Evolutionary conservation across 441 rosid genomes (phyloP).

Genomic region (Populus hybrid): DNA sequence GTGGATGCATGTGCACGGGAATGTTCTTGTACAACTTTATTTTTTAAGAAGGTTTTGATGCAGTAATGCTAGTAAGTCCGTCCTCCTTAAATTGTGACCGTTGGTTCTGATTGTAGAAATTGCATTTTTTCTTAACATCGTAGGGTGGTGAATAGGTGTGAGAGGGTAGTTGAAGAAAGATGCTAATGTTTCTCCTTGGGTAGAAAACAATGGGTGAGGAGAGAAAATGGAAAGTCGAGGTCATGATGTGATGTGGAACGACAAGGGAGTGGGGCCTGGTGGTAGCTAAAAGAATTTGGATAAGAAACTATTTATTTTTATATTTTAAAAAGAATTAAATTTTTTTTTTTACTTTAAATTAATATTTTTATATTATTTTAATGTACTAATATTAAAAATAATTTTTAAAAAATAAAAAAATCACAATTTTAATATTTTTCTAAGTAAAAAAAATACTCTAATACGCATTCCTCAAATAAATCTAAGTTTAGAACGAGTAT

Average conservation of each 20-base stretch:
- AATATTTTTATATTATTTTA: too few relatives aligned
- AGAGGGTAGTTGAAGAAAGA: background rate
- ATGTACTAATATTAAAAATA: too few relatives aligned
- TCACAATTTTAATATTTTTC: too few relatives aligned
- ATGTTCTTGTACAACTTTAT: slow-evolving; percentile 18
- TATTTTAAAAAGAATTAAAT: too few relatives aligned
- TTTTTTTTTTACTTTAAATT: too few relatives aligned
- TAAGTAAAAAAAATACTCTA: too few relatives aligned
- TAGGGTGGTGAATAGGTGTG: background rate
- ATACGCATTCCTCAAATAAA: too few relatives aligned
- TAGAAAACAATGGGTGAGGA: background rate
- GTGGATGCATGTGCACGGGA: slow-evolving; percentile 44
- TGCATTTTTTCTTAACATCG: background rate
- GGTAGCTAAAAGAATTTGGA: background rate
- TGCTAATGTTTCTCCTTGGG: background rate
- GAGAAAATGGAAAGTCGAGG: background rate
- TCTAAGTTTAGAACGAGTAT: too few relatives aligned
- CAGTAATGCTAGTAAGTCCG: background rate
- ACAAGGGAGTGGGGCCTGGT: background rate
- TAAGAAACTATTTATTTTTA: too few relatives aligned
- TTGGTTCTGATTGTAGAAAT: background rate
- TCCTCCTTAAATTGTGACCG: background rate
- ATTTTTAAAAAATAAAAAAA: too few relatives aligned
- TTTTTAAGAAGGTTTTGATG: background rate
- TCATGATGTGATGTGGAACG: background rate